Conservation (phyloP, 2,329 filamentous ascomycete genomes). For the Botrytis tulipae region DNA sequence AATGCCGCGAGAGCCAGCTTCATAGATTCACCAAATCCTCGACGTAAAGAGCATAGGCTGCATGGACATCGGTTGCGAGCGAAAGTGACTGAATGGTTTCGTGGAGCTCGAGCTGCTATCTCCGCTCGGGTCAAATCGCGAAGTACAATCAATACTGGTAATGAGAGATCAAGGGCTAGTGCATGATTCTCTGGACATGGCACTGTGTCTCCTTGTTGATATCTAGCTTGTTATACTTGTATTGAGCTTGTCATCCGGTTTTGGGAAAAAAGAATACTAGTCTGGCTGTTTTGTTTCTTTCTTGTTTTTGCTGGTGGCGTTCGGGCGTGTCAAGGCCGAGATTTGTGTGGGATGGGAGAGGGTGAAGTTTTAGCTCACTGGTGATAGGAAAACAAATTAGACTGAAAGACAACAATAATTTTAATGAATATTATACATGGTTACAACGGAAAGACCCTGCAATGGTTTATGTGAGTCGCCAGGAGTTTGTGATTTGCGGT, state of each 20-base stretch:
- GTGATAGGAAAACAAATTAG: background rate
- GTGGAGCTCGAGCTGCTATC: slow-evolving; percentile 32
- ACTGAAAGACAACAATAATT: slow-evolving; percentile 4
- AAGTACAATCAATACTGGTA: slow-evolving; percentile 18
- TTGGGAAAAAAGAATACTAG: background rate
- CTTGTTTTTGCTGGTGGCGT: slow-evolving; percentile 5
- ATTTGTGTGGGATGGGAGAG: background rate
- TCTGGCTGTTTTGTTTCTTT: background rate
- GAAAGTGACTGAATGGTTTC: slow-evolving; percentile 35
- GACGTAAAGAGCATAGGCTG: slow-evolving; percentile 23
- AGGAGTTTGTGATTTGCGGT: background rate
- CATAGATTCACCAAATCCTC: slow-evolving; percentile 25
- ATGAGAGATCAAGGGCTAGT: slow-evolving; percentile 10
- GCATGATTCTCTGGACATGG: background rate
- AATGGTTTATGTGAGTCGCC: background rate
- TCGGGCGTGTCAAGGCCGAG: slow-evolving; percentile 10
- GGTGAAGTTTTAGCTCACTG: background rate
- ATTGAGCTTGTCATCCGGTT: slow-evolving; percentile 14
- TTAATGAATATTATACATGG: background rate
- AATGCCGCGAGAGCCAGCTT: slow-evolving; percentile 22
- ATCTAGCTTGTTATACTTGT: background rate
- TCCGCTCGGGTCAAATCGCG: slow-evolving; percentile 30
- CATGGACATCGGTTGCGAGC: slow-evolving; percentile 30
- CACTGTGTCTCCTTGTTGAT: background rate
- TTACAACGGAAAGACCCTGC: background rate